These are phyloP conservation scores for Naegleria fowleri DNA, from an alignment of 208 protist species.

Conservation along the genomic window DNA sequence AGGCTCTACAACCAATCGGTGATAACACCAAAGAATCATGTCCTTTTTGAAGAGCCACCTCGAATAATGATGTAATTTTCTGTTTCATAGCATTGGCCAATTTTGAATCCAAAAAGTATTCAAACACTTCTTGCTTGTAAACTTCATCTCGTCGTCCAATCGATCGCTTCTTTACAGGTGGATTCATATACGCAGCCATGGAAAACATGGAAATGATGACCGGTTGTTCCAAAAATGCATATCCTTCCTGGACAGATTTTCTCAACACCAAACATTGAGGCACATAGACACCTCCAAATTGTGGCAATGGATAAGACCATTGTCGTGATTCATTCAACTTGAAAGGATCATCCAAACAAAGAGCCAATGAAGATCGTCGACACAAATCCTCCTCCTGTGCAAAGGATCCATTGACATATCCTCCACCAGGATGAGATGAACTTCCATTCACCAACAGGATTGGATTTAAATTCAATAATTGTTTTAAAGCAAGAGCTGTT, in stretches of 20 bases:
- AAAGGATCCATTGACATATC: conserved; percentile 5
- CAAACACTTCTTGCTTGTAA: not conserved
- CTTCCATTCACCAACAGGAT: not conserved
- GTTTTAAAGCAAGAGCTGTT: not conserved
- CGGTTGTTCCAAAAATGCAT: conserved; percentile 16
- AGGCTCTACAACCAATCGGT: conserved; percentile 15
- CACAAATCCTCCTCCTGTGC: conserved; percentile 29
- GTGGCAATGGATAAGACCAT: conserved; percentile 23
- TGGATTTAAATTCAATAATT: not conserved
- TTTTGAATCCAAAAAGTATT: not conserved
- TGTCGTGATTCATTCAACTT: not conserved
- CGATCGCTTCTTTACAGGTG: not conserved
- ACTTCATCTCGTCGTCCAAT: not conserved
- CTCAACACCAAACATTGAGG: not conserved
- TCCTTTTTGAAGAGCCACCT: not conserved
- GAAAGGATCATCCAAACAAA: conserved; percentile 23
- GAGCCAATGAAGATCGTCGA: not conserved
- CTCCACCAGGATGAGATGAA: conserved; percentile 18
- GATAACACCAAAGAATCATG: conserved; percentile 29
- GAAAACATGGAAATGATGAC: not conserved
- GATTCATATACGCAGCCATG: not conserved
- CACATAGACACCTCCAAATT: conserved; percentile 7
- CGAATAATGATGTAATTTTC: conserved; percentile 22
- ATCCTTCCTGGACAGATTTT: not conserved
- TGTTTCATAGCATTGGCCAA: not conserved